phyloP scores from a whole-genome alignment of 345 rosid species.

The Eucalyptus marginata region DNA sequence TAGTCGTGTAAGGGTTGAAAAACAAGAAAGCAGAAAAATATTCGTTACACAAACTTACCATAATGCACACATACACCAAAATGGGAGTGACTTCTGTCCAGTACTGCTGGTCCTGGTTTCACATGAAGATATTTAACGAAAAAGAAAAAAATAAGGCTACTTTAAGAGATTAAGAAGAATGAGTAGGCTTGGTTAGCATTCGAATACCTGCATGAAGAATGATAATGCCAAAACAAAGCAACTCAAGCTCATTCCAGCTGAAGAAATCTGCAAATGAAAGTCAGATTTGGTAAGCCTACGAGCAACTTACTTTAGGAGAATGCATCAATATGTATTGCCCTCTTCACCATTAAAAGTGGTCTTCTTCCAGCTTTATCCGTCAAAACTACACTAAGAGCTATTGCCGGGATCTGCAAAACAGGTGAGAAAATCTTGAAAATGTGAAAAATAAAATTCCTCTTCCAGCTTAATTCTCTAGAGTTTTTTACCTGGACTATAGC shows the following conservation, averaged over 20 bases:
- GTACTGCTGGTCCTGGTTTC: neutral
- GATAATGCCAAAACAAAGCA: neutral
- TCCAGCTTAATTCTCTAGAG: neutral
- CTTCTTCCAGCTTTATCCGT: conserved; percentile 17
- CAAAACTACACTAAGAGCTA: neutral
- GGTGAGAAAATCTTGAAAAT: neutral
- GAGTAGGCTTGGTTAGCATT: neutral
- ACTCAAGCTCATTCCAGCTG: neutral
- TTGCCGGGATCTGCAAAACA: conserved; percentile 4
- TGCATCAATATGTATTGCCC: neutral
- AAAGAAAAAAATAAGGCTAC: too few species aligned
- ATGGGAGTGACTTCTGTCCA: neutral
- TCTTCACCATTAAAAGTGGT: neutral
- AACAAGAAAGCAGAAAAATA: neutral
- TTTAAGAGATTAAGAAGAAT: neutral
- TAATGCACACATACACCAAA: neutral
- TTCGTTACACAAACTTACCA: neutral
- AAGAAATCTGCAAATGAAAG: neutral
- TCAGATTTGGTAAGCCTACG: neutral
- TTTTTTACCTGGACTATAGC: neutral
- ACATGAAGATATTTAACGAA: neutral
- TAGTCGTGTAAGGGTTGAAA: neutral
- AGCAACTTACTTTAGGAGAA: neutral
- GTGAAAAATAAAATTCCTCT: neutral
- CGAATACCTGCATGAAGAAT: neutral